These are phyloP conservation scores for Westerdykella sp. DNA, from an alignment of 2,329 filamentous ascomycete genomes.

Conservation along the genomic window DNA sequence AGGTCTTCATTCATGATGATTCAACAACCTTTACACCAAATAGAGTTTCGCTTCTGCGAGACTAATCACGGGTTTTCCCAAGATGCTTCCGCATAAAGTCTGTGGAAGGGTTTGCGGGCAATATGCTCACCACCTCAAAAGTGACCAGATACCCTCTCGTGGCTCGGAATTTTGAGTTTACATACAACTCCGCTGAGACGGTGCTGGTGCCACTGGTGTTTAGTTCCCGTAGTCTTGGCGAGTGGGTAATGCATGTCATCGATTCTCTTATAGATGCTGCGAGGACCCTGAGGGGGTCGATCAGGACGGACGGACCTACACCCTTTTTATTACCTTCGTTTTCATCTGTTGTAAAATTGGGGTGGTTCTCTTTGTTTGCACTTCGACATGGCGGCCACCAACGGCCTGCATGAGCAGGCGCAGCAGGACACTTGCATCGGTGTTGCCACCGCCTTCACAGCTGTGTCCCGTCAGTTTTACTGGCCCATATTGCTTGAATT, in stretches of 20 bases:
- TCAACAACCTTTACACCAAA: background rate
- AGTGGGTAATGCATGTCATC: background rate
- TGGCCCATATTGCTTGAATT: background rate
- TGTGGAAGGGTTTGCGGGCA: background rate
- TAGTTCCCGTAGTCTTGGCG: background rate
- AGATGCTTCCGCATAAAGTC: background rate
- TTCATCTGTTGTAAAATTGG: background rate
- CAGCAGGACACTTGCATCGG: slow-evolving; percentile 16
- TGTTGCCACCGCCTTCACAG: slow-evolving; percentile 17
- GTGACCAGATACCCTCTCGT: background rate
- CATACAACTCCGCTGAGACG: background rate
- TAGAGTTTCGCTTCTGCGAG: background rate
- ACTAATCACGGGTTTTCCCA: background rate
- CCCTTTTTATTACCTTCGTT: background rate
- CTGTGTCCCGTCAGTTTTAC: slow-evolving; percentile 14
- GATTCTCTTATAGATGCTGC: background rate
- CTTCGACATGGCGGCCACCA: background rate
- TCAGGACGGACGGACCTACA: too few species aligned
- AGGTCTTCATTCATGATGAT: too few species aligned
- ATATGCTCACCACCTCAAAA: background rate
- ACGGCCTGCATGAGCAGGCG: slow-evolving; percentile 3
- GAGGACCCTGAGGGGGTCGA: too few species aligned
- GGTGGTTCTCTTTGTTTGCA: background rate
- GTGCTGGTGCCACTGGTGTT: background rate
- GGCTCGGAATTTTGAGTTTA: background rate